Evolutionary conservation across 148 eudicot species (phyloP).

Genomic region (Arbutus unedo): DNA sequence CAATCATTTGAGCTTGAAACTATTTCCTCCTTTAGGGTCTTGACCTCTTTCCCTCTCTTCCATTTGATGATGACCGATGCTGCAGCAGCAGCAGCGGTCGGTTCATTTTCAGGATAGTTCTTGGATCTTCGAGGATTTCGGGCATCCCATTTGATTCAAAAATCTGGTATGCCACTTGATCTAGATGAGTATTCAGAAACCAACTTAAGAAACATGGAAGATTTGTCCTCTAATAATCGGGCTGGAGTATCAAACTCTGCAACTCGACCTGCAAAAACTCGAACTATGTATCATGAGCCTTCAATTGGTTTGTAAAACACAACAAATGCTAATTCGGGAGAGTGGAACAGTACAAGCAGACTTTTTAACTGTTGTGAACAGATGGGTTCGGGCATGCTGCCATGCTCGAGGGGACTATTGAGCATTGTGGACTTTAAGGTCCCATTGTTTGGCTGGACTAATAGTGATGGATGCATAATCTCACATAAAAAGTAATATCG

Average conservation of each 20-base stretch:
- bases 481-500: background rate
- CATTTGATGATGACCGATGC: background rate
- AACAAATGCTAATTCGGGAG: background rate
- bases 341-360: background rate
- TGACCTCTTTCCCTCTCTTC: background rate
- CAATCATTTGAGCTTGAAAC: background rate
- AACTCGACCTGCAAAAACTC: constrained; percentile 61
- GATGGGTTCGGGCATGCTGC: background rate
- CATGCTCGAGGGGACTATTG: background rate
- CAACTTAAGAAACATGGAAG: constrained; percentile 75
- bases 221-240: constrained; percentile 62
- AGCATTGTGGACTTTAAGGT: background rate
- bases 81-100: constrained; percentile 4
- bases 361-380: background rate
- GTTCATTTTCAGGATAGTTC: background rate
- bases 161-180: constrained; percentile 48
- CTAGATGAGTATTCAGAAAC: constrained; percentile 84
- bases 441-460: background rate
- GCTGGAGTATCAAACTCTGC: constrained; percentile 80
- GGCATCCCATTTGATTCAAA: constrained; percentile 13
- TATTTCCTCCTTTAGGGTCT: background rate
- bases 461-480: background rate
- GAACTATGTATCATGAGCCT: constrained; percentile 6
- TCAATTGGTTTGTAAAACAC: background rate
- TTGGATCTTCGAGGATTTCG: background rate